phyloP scores from a whole-genome alignment of 2,329 filamentous ascomycete species.

The Scedosporium dehoogii region DNA sequence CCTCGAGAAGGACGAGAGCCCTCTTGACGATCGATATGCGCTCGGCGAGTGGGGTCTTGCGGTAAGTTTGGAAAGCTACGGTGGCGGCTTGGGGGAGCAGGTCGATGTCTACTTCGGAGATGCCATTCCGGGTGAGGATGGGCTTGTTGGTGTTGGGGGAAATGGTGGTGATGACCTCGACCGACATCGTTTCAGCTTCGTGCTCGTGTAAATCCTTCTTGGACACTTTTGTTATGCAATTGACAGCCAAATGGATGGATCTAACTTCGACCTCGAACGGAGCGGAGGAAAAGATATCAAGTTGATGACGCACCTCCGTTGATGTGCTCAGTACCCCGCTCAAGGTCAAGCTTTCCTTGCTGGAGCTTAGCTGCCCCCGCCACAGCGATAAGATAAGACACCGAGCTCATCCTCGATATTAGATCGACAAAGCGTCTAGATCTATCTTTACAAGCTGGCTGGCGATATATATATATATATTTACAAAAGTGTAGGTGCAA shows the following conservation, averaged over 20 bases:
- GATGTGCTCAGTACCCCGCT: no score
- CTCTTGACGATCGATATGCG: slow-evolving; percentile 74
- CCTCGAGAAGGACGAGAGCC: slow-evolving; percentile 60
- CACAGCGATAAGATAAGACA: neutral
- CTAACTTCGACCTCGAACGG: neutral
- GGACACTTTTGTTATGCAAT: neutral
- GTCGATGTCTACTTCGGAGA: slow-evolving; percentile 60
- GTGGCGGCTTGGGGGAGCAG: slow-evolving; percentile 62
- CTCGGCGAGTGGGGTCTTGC: slow-evolving; percentile 62
- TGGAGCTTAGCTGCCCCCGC: neutral
- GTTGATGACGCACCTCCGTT: neutral
- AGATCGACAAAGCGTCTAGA: no score
- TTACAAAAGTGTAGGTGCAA: no score
- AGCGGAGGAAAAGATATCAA: neutral
- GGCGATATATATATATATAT: no score
- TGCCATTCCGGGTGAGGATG: slow-evolving; percentile 68
- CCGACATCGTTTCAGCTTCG: slow-evolving; percentile 41
- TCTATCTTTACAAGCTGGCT: no score
- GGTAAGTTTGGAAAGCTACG: slow-evolving; percentile 67
- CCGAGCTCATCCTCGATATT: neutral
- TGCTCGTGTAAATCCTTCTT: neutral
- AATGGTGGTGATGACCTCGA: slow-evolving; percentile 64
- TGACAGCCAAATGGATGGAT: neutral
- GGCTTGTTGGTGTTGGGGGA: slow-evolving; percentile 83
- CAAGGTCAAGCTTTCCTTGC: no score